Base-by-base conservation (phyloP, 1,284 basidiomycete genomes). In the Apiotrichum brassicae region DNA sequence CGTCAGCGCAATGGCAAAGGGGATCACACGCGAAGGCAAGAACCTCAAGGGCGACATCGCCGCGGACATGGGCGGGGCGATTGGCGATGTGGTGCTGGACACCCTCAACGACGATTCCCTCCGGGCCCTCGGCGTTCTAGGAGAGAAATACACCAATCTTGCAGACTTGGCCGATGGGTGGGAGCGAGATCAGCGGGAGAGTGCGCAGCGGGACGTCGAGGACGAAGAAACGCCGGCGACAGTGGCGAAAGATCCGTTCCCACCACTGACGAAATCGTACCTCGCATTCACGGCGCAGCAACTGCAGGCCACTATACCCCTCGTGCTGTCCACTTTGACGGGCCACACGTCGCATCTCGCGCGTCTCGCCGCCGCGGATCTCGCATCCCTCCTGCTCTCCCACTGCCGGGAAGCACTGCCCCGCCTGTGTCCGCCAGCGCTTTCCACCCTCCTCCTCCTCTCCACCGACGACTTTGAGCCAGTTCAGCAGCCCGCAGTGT, bases 1-100 rank as follows among this genome's bases (percentile, higher is more conserved):
- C 14, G 78, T 87, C 43, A 91, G 87, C 61, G 73, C 78, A 14
- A 84, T 85, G 78, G 79, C 79, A 34, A 87, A 83, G 59, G 68
- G 86, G 16, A 78, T 83, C 12, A 39, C 53, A 9, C 46, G 35
- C 1, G 54, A 51, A 39, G 62, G 57, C 2, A 60, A 54, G 50
- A 34, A 47, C 3, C 43, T 74, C 16, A 75, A 78, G 19, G 75
- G 76, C 32, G 64, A 71, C 38, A 46, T 70, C 35, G 61, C 59
- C 62, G 67, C 52, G 79, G 81, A 71, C 77, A 80, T 57, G 13
- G 60, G 66, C 81, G 84, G 83, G 72, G 79, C 57, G 78, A 80
- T 72, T 78, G 82, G 47, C 78, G 61, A 67, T 5, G 63, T 73
- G 4, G 54, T 76, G 16, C 56, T 60, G 0, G 53, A 46, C 9